phyloP scores from a whole-genome alignment of 1,284 basidiomycete species.

The Quambalaria eucalypti region DNA sequence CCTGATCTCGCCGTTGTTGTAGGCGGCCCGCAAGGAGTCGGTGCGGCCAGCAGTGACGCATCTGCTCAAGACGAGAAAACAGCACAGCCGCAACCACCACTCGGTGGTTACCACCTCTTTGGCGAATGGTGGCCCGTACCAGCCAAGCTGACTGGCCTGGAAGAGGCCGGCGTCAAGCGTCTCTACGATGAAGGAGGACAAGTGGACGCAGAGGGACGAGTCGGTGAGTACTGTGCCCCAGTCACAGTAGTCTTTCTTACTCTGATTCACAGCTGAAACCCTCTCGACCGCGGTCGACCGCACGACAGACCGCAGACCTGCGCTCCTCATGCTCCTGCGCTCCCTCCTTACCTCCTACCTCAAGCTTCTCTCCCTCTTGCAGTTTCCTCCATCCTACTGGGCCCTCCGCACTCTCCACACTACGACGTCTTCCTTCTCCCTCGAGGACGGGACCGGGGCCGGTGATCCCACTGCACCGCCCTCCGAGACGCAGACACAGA shows the following conservation, averaged over 20 bases:
- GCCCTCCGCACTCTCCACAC: not conserved
- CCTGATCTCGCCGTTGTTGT: not conserved
- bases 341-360: conserved; percentile 22
- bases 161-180: not conserved
- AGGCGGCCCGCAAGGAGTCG: not conserved
- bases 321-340: conserved; percentile 27
- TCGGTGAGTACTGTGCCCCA: not conserved
- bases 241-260: not conserved
- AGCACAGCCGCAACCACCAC: no score
- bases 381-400: conserved; percentile 3
- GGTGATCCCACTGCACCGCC: no score
- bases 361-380: conserved; percentile 5
- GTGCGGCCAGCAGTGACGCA: no score
- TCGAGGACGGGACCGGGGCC: not conserved
- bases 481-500: not conserved
- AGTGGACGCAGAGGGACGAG: not conserved
- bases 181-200: not conserved
- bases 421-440: not conserved
- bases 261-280: not conserved
- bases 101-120: not conserved
- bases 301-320: conserved; percentile 3
- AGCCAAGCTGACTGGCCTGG: not conserved
- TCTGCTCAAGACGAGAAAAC: not conserved
- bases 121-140: not conserved
- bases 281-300: not conserved